phyloP scores from a whole-genome alignment of 352 stramenopile species.

The Phytophthora crassamura region DNA sequence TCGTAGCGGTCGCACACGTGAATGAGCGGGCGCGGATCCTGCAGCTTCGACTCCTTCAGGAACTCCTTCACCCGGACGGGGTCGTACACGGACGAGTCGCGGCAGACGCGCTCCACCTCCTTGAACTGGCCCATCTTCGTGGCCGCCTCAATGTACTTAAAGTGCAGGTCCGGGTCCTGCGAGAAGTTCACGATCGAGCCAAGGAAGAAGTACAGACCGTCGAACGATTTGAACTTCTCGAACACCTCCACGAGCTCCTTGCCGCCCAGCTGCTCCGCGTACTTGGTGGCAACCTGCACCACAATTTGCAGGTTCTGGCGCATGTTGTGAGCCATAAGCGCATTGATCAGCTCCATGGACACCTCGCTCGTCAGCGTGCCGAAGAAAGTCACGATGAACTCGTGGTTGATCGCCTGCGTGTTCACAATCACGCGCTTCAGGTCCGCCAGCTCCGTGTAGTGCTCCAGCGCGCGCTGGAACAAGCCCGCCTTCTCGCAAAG shows the following conservation, averaged over 20 bases:
- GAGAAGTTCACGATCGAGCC: conserved; percentile 99
- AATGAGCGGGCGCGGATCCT: conserved; percentile 98
- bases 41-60: conserved; percentile 99
- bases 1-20: conserved; percentile 99
- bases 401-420: conserved; percentile 93
- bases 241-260: conserved; percentile 98
- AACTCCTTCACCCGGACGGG: conserved; percentile 99
- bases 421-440: conserved; percentile 96
- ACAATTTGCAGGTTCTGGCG: conserved; percentile 99
- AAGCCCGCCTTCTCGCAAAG: conserved; percentile 98
- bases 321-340: conserved; percentile 98
- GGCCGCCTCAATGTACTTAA: conserved; percentile 99
- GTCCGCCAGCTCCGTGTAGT: conserved; percentile 99
- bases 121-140: conserved; percentile 99
- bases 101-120: conserved; percentile 99
- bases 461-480: conserved; percentile 98
- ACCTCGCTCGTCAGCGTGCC: conserved; percentile 97
- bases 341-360: conserved; percentile 98
- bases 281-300: conserved; percentile 98
- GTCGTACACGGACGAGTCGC: conserved; percentile 99
- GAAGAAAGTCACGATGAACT: conserved; percentile 99
- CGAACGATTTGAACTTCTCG: conserved; percentile 99
- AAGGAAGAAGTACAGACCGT: conserved; percentile 99
- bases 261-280: conserved; percentile 92
- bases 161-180: conserved; percentile 98